Conservation (phyloP, 2,329 filamentous ascomycete species). For the Paramyrothecium roridum region DNA sequence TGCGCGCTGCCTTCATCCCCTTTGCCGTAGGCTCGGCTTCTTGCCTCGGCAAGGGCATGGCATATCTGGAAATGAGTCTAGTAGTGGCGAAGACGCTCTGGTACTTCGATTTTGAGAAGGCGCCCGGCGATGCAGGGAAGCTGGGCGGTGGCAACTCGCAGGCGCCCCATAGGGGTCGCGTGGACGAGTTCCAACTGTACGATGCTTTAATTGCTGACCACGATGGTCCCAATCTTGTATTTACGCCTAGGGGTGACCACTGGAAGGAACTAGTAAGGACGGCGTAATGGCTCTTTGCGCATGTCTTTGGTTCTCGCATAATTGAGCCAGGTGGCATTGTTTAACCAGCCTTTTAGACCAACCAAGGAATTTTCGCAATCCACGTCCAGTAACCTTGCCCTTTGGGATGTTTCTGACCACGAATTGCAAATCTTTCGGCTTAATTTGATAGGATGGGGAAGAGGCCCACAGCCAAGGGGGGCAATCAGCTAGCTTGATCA, state of each 20-base stretch:
- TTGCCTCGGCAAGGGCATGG: slow-evolving; percentile 8
- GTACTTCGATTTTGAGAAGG: slow-evolving; percentile 7
- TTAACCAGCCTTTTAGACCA: no score
- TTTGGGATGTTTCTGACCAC: no score
- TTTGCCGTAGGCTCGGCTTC: slow-evolving; percentile 1
- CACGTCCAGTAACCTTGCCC: no score
- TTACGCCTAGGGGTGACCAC: background rate
- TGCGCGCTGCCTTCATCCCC: slow-evolving; percentile 3
- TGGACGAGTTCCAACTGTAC: background rate
- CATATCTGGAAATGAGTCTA: slow-evolving; percentile 4
- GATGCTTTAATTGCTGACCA: background rate
- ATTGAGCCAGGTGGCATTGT: no score
- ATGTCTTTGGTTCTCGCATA: no score
- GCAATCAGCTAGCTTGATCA: background rate
- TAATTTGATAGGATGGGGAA: background rate
- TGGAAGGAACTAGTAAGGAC: background rate
- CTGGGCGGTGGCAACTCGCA: background rate
- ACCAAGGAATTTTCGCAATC: no score
- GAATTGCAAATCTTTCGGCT: background rate
- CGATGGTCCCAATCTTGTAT: background rate
- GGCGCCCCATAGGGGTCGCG: background rate
- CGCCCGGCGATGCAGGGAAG: slow-evolving; percentile 1
- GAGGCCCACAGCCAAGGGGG: background rate
- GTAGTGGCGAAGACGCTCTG: slow-evolving; percentile 5
- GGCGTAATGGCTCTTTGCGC: no score